Conservation (phyloP, 2,329 filamentous ascomycete genomes). For the Fusarium armeniacum region DNA sequence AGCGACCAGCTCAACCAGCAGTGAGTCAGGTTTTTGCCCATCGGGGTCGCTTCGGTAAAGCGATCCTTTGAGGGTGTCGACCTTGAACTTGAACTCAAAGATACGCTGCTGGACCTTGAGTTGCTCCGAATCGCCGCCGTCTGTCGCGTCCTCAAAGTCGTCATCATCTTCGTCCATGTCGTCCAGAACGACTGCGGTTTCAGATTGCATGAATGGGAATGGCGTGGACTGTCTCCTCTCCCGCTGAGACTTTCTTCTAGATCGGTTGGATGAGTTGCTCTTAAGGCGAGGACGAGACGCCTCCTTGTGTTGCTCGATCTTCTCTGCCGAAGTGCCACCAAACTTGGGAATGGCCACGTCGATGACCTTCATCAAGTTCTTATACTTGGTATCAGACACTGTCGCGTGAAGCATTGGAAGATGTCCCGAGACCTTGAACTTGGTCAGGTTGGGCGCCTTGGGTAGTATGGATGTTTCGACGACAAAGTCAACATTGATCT, state of each 20-base stretch:
- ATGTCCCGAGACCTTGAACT: slow-evolving; percentile 90
- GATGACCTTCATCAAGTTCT: slow-evolving; percentile 94
- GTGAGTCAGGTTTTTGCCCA: slow-evolving; percentile 78
- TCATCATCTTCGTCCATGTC: slow-evolving; percentile 79
- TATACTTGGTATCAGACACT: slow-evolving; percentile 96
- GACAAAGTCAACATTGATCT: slow-evolving; percentile 97
- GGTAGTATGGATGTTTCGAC: slow-evolving; percentile 98
- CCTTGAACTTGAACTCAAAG: slow-evolving; percentile 97
- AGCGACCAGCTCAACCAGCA: slow-evolving; percentile 92
- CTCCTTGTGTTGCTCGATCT: slow-evolving; percentile 49
- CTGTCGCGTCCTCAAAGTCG: slow-evolving; percentile 75
- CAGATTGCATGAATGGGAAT: slow-evolving; percentile 78
- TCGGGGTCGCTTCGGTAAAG: slow-evolving; percentile 89
- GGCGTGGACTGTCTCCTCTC: slow-evolving; percentile 75
- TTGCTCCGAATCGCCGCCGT: slow-evolving; percentile 68
- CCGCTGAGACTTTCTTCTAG: slow-evolving; percentile 60
- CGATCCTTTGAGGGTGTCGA: slow-evolving; percentile 93
- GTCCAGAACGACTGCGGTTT: slow-evolving; percentile 84
- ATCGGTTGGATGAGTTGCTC: slow-evolving; percentile 63
- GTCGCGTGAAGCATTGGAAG: slow-evolving; percentile 92
- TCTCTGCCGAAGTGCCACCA: slow-evolving; percentile 56
- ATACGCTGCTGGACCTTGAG: slow-evolving; percentile 87
- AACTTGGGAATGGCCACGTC: slow-evolving; percentile 95
- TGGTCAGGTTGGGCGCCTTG: slow-evolving; percentile 92
- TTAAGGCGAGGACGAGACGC: slow-evolving; percentile 59